Conservation (phyloP, 352 stramenopile species). For the Phytophthora palmivora region DNA sequence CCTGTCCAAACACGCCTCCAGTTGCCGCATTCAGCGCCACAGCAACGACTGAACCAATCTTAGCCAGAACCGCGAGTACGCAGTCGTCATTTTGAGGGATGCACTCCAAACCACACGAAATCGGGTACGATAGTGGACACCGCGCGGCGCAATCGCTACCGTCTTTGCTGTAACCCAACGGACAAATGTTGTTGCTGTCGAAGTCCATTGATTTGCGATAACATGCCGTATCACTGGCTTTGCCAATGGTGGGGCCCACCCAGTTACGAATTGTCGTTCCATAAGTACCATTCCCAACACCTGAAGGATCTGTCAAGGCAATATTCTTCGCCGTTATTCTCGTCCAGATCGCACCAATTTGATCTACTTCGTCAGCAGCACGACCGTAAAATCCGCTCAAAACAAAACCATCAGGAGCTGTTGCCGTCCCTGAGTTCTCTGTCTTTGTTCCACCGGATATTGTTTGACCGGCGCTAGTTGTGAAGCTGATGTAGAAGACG, state of each 20-base stretch:
- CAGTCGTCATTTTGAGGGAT: constrained; percentile 40
- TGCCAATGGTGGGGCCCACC: constrained; percentile 31
- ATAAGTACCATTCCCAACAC: constrained; percentile 28
- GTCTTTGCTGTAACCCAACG: constrained; percentile 33
- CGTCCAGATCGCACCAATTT: constrained; percentile 37
- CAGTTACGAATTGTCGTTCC: constrained; percentile 36
- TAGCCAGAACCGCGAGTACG: constrained; percentile 11
- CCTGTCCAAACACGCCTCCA: constrained; percentile 18
- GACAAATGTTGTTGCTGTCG: constrained; percentile 32
- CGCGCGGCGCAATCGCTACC: constrained; percentile 20
- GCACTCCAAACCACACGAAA: constrained; percentile 33
- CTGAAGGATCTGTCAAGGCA: constrained; percentile 20
- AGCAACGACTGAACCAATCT: constrained; percentile 24
- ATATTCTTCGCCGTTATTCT: constrained; percentile 28
- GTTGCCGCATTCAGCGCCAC: constrained; percentile 31
- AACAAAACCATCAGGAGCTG: constrained; percentile 30
- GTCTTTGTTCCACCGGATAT: constrained; percentile 40
- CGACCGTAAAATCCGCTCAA: constrained; percentile 34
- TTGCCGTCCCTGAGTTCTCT: constrained; percentile 2
- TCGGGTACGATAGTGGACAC: constrained; percentile 35
- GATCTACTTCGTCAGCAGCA: constrained; percentile 29
- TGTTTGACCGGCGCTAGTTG: constrained; percentile 42
- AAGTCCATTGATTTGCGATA: constrained; percentile 28
- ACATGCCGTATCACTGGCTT: constrained; percentile 26
- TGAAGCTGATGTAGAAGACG: constrained; percentile 55